These are phyloP conservation scores for Globisporangium rhizosaccharum DNA, from an alignment of 352 stramenopile species.

Conservation along the genomic window DNA sequence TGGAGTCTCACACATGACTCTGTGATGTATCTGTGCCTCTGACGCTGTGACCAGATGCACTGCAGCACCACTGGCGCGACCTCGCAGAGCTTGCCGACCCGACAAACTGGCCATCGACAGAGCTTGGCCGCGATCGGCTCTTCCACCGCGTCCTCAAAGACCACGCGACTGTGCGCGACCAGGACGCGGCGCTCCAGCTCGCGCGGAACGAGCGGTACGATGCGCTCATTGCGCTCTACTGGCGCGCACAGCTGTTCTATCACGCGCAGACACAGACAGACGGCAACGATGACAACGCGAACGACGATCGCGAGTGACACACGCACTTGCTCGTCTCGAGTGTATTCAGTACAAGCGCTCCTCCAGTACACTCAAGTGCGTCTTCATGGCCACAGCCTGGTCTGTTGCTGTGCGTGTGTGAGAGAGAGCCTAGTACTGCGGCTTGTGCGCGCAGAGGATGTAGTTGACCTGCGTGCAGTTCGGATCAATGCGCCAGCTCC, in stretches of 20 bases:
- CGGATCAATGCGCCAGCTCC: conserved; percentile 66
- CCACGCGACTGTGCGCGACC: conserved; percentile 32
- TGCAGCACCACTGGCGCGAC: conserved; percentile 60
- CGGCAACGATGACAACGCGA: conserved; percentile 1
- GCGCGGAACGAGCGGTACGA: conserved; percentile 46
- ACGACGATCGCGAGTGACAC: neutral
- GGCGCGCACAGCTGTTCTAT: conserved; percentile 32
- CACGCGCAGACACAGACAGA: neutral
- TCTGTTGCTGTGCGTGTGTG: neutral
- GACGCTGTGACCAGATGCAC: conserved; percentile 25
- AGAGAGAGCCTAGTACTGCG: conserved; percentile 15
- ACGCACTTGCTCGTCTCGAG: neutral
- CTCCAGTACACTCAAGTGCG: too few relatives aligned
- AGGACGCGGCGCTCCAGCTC: conserved; percentile 38
- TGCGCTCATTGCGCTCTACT: conserved; percentile 36
- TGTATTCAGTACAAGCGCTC: neutral
- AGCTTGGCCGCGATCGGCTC: conserved; percentile 38
- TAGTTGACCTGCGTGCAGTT: conserved; percentile 81
- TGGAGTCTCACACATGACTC: conserved; percentile 1
- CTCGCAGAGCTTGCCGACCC: conserved; percentile 40
- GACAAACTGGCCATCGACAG: conserved; percentile 44
- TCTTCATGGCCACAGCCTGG: neutral
- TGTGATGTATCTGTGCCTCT: neutral
- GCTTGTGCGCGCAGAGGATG: conserved; percentile 74
- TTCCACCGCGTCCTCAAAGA: conserved; percentile 77